Conservation (phyloP, 2,329 filamentous ascomycete genomes). For the Colletotrichum eleusines region DNA sequence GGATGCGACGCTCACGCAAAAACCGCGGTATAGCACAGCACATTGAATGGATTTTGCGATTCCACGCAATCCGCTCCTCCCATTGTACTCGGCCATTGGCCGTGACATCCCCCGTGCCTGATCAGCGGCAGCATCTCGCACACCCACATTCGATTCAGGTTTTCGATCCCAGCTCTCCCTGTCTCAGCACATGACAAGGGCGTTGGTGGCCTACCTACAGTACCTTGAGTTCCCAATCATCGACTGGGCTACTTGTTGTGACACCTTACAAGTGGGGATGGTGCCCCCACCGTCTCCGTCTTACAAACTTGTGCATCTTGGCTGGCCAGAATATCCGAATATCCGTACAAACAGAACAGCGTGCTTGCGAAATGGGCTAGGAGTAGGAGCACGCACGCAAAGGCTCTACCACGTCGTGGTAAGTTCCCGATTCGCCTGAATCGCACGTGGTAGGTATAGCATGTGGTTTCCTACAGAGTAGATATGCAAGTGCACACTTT, state of each 20-base stretch:
- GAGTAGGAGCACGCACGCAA: constrained; percentile 6
- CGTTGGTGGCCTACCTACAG: constrained; percentile 25
- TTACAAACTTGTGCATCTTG: constrained; percentile 10
- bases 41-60: constrained; percentile 18
- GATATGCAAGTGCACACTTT: constrained; percentile 5
- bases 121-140: constrained; percentile 28
- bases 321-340: constrained; percentile 5
- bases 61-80: constrained; percentile 8
- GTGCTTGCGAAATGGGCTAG: constrained; percentile 27
- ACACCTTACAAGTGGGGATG: constrained; percentile 27
- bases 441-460: not conserved
- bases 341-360: constrained; percentile 14
- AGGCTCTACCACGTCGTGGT: not conserved
- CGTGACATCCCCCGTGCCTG: constrained; percentile 28
- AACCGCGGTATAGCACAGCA: not conserved
- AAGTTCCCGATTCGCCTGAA: constrained; percentile 35
- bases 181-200: constrained; percentile 39
- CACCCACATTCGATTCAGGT: constrained; percentile 29
- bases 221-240: constrained; percentile 12
- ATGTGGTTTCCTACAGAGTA: not conserved
- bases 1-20: not conserved
- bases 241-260: constrained; percentile 14
- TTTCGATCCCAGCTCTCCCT: constrained; percentile 13
- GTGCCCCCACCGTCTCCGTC: not conserved
- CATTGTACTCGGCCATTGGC: constrained; percentile 16